Evolutionary conservation across 495 filamentous ascomycete genomes (phyloP), one percentile per base, ranked within the genome.

Genomic region (Hypoxylon intermedium): DNA sequence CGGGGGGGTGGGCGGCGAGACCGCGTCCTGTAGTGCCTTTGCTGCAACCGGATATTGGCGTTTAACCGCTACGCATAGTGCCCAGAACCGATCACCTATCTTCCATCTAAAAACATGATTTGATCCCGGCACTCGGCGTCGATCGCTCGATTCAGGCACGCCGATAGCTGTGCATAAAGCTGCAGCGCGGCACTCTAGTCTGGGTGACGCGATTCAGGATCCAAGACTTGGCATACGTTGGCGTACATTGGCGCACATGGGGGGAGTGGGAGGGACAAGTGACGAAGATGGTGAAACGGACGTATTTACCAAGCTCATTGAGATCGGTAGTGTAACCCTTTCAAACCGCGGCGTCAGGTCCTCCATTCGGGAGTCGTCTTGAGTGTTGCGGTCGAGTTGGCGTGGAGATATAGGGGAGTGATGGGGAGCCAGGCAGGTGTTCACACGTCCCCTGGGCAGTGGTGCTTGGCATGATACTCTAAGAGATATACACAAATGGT

Each of bases 21-120:
- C 33, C 6, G 33, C n/a, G 15, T 36, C n/a, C 33, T 12, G 30
- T 11, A 2, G 30, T 9, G 7, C n/a, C n/a, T n/a, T n/a, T n/a
- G n/a, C n/a, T n/a, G n/a, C n/a, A n/a, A 37, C 55, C 57, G 57
- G 62, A 53, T 53, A 57, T 61, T 61, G 57, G 21, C 30, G 26
- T 60, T 60, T 61, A 57, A 52, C 63, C 57, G 45, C 43, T 24
- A 38, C 18, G 28, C 21, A 57, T 48, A 45, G 48, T 65, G 49
- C 55, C 55, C 38, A 59, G 49, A 59, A 43, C 12, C 43, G 53
- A 61, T 43, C 15, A 34, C 38, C 15, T 56, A 16, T 50, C 50
- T 28, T 21, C 51, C 30, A 24, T 12, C 38, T 42, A 26, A 20
- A 19, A 47, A 33, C 24, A 33, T 20, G 18, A n/a, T 15, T 45